Percentiles rank a stretch among this genome's conserved stretches.
Conservation (phyloP, 2,329 filamentous ascomycete species). For the Rhynchosporium agropyri region DNA sequence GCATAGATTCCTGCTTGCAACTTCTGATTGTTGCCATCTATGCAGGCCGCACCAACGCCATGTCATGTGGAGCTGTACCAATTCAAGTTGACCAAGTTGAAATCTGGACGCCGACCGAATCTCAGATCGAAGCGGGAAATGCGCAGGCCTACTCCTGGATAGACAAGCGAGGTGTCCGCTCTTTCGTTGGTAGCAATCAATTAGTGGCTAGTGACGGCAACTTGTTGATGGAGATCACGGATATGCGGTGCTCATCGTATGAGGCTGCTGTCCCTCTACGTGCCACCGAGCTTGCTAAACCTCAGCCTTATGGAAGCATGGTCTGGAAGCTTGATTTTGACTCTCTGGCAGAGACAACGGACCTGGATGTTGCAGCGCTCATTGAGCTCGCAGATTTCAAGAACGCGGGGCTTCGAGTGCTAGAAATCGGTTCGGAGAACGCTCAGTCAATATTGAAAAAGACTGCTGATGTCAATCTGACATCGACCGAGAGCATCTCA, state of each 20-base stretch:
- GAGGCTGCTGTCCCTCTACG: not conserved
- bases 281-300: not conserved
- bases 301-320: not conserved
- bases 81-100: constrained; percentile 14
- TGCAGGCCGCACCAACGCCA: constrained; percentile 4
- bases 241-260: not conserved
- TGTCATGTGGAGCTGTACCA: constrained; percentile 15
- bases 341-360: not conserved
- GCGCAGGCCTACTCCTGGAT: not conserved
- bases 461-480: too few species aligned
- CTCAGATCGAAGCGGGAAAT: not conserved
- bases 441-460: too few species aligned
- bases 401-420: too few species aligned
- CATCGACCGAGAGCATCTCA: too few species aligned
- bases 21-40: constrained; percentile 15
- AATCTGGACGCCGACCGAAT: constrained; percentile 9
- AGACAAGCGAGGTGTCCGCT: not conserved
- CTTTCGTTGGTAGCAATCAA: not conserved
- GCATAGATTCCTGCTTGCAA: constrained; percentile 21
- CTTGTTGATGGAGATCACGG: not conserved
- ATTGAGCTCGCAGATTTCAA: too few species aligned
- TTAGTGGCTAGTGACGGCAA: not conserved
- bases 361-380: not conserved
- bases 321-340: not conserved
- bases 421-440: too few species aligned